Percentiles rank a stretch among this genome's conserved stretches.
Evolutionary conservation across 345 rosid species (phyloP).

Genomic region (Eutrema japonicum): DNA sequence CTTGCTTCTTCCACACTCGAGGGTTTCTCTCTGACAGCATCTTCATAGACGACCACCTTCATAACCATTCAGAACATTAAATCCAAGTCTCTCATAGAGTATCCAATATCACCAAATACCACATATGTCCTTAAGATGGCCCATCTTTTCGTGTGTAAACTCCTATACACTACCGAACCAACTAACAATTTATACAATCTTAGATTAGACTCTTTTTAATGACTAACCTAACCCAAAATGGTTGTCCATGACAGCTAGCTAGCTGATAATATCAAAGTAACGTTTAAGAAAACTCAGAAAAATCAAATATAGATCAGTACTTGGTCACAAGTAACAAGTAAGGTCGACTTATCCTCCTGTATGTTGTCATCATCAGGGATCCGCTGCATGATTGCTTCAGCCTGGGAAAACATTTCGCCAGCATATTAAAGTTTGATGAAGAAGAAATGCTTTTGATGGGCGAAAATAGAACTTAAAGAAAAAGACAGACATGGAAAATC

Average conservation of each 20-base stretch:
- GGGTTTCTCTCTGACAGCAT: constrained; percentile 80
- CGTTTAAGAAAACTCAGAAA: constrained; percentile 3
- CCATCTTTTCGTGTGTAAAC: neutral
- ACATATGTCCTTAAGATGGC: constrained; percentile 13
- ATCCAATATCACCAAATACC: constrained; percentile 35
- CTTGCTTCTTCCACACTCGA: constrained; percentile 73
- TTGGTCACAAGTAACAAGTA: constrained; percentile 82
- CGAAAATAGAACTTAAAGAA: neutral
- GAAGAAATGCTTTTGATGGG: constrained; percentile 14
- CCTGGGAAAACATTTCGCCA: constrained; percentile 62
- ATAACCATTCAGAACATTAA: constrained; percentile 18
- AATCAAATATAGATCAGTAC: constrained; percentile 50
- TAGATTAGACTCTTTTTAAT: neutral
- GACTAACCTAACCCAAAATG: neutral
- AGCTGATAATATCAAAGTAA: constrained; percentile 7
- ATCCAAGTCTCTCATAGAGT: neutral
- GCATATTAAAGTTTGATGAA: constrained; percentile 40
- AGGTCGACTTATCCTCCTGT: constrained; percentile 61
- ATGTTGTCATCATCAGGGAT: constrained; percentile 51
- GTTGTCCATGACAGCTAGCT: neutral
- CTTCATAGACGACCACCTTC: constrained; percentile 91
- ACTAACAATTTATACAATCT: neutral
- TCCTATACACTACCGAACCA: constrained; percentile 18
- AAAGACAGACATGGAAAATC: neutral
- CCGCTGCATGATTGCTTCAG: constrained; percentile 72